These are phyloP conservation scores for Flaveria trinervia DNA, from an alignment of 129 eudicot species.

Conservation along the genomic window DNA sequence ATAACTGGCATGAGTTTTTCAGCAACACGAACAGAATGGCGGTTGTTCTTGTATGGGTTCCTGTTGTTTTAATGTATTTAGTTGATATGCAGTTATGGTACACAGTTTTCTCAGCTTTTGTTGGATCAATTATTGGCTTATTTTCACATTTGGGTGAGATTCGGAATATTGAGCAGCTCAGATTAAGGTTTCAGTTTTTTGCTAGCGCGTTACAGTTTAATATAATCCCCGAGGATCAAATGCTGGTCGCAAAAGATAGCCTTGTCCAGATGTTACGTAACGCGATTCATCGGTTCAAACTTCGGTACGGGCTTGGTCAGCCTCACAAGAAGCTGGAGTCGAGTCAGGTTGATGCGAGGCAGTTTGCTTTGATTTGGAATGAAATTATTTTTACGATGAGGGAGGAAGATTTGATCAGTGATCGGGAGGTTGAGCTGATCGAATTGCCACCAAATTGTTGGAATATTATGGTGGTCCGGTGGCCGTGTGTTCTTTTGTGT, in stretches of 20 bases:
- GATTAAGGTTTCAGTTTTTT: constrained; percentile 89
- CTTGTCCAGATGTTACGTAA: constrained; percentile 63
- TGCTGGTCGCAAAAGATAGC: constrained; percentile 43
- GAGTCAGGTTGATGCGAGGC: constrained; percentile 76
- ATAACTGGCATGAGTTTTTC: constrained; percentile 86
- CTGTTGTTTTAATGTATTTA: constrained; percentile 69
- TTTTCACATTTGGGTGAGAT: constrained; percentile 93
- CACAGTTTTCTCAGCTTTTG: constrained; percentile 62
- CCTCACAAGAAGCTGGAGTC: constrained; percentile 75
- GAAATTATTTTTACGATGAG: constrained; percentile 70
- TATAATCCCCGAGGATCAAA: constrained; percentile 74
- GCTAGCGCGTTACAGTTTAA: constrained; percentile 89
- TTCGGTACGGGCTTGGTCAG: constrained; percentile 87
- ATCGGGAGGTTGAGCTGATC: constrained; percentile 66
- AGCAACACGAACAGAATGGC: constrained; percentile 61
- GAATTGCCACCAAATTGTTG: constrained; percentile 83
- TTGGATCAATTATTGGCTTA: constrained; percentile 65
- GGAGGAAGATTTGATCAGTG: constrained; percentile 87
- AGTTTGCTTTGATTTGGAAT: constrained; percentile 90
- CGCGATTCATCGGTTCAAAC: constrained; percentile 65
- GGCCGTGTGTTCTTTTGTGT: constrained; percentile 89
- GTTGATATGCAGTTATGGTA: constrained; percentile 91
- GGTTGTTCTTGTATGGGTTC: constrained; percentile 65
- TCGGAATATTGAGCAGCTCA: constrained; percentile 71
- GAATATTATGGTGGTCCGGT: constrained; percentile 85